phyloP scores from a whole-genome alignment of 306 rosid genomes.

The Cotoneaster glaucophyllus region DNA sequence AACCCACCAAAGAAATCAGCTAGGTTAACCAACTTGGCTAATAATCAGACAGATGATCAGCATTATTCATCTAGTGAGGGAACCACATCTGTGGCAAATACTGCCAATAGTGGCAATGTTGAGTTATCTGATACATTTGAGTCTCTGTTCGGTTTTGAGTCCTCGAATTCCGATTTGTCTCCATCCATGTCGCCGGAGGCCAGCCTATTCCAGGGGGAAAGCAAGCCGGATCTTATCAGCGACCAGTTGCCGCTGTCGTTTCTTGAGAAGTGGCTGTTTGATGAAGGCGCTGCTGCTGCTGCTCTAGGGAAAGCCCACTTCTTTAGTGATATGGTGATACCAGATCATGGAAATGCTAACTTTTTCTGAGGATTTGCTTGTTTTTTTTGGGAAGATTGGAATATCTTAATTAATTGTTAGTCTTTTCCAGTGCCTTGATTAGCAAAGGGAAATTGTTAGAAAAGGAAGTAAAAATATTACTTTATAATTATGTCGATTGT shows the following conservation, averaged over 20 bases:
- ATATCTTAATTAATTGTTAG: neutral
- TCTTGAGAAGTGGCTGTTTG: conserved; percentile 86
- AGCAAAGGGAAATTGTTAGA: conserved; percentile 7
- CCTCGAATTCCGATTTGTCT: conserved; percentile 55
- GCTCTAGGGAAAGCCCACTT: conserved; percentile 38
- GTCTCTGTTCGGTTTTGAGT: conserved; percentile 50
- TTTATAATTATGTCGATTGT: neutral
- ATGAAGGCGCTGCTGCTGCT: conserved; percentile 33
- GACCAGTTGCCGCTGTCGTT: conserved; percentile 43
- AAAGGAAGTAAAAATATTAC: conserved; percentile 11
- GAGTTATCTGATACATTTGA: conserved; percentile 37
- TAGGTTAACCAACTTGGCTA: neutral
- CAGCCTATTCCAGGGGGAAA: conserved; percentile 50
- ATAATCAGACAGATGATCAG: neutral
- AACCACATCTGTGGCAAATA: conserved; percentile 18
- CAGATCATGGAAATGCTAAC: conserved; percentile 18
- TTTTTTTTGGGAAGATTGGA: conserved; percentile 10
- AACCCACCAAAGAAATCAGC: conserved; percentile 24
- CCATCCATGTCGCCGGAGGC: conserved; percentile 49
- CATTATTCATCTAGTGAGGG: conserved; percentile 52
- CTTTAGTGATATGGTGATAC: conserved; percentile 20
- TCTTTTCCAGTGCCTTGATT: conserved; percentile 7
- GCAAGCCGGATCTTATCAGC: conserved; percentile 22
- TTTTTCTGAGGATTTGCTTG: conserved; percentile 21
- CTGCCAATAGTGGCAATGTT: neutral